A percentile compares a stretch with the other conserved stretches of the same genome.
These are phyloP conservation scores for Xylariaceae sp. DNA, from an alignment of 2,329 filamentous ascomycete genomes.

Conservation along the genomic window DNA sequence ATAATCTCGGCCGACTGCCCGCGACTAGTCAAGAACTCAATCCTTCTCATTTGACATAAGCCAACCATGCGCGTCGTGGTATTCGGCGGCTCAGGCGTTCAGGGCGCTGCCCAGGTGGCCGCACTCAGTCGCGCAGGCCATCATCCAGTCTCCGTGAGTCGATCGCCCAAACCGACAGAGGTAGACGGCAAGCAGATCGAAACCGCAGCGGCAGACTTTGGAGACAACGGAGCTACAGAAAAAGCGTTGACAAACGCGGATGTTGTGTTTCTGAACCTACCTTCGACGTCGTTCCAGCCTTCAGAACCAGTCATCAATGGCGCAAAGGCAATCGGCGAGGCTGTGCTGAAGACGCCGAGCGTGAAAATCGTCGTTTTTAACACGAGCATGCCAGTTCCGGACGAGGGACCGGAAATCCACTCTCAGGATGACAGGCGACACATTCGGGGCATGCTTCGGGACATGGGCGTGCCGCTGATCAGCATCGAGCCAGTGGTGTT, in stretches of 20 bases:
- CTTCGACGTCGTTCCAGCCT: neutral
- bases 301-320: neutral
- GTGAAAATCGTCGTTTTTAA: neutral
- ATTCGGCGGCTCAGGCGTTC: neutral
- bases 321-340: too few species aligned
- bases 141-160: neutral
- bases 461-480: neutral
- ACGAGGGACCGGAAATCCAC: neutral
- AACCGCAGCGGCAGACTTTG: neutral
- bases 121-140: neutral
- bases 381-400: neutral
- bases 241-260: neutral
- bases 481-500: neutral
- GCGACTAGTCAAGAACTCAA: too few species aligned
- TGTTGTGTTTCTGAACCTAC: neutral
- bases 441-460: neutral
- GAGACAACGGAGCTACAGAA: neutral
- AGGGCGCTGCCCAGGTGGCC: neutral
- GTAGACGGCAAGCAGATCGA: neutral
- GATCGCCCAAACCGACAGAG: neutral
- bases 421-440: neutral
- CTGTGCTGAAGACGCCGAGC: neutral
- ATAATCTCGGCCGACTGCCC: too few species aligned
- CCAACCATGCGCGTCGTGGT: neutral
- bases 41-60: too few species aligned